Evolutionary conservation across 2,329 filamentous ascomycete genomes (phyloP).

Genomic region (Ophiostoma novo-ulmi): DNA sequence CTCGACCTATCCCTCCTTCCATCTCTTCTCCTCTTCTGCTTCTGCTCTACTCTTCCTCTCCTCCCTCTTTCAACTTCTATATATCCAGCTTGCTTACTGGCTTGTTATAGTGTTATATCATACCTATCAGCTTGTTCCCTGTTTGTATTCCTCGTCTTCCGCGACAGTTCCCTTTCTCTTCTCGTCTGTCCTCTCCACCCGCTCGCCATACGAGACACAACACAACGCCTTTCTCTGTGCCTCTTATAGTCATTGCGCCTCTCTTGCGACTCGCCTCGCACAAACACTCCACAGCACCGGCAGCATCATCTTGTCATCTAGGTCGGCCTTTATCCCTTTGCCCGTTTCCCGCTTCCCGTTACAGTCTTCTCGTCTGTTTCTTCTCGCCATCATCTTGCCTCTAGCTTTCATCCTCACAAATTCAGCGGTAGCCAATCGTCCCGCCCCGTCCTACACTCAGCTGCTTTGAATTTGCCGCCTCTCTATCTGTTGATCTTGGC

Average conservation of each 20-base stretch:
- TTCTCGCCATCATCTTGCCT: neutral
- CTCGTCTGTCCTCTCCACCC: neutral
- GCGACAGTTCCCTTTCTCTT: neutral
- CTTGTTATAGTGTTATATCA: neutral
- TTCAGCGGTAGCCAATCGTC: neutral
- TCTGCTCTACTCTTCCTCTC: neutral
- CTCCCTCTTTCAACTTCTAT: neutral
- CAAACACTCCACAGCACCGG: slow-evolving; percentile 10
- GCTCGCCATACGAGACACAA: slow-evolving; percentile 1
- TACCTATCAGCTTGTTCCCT: neutral
- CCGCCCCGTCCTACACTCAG: neutral
- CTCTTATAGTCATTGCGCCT: slow-evolving; percentile 13
- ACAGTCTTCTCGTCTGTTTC: neutral
- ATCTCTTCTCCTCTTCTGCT: neutral
- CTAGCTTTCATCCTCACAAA: neutral
- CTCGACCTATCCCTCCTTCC: neutral
- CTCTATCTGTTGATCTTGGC: neutral
- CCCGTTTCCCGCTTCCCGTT: neutral
- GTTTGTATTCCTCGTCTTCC: neutral
- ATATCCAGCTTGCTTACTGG: neutral
- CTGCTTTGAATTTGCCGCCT: neutral
- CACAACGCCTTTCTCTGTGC: slow-evolving; percentile 1
- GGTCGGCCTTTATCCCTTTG: neutral
- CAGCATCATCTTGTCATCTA: neutral
- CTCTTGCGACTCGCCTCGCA: slow-evolving; percentile 22